Conservation (phyloP, 164 flowering plant species). For the Kingdonia uniflora region DNA sequence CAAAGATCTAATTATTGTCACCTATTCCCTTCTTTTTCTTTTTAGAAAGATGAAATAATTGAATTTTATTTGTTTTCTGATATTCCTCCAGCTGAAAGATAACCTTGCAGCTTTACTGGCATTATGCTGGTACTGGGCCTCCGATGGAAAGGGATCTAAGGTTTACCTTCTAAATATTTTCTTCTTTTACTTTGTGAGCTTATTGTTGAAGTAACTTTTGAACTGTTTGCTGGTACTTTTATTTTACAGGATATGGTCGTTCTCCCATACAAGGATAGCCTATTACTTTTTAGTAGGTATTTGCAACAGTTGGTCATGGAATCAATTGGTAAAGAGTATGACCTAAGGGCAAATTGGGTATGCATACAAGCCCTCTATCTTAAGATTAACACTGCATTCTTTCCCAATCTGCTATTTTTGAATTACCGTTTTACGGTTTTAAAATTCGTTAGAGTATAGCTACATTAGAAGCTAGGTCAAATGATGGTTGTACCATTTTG, state of each 20-base stretch:
- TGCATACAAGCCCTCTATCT: slow-evolving; percentile 4
- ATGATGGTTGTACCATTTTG: too few species aligned
- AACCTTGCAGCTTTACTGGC: slow-evolving; percentile 94
- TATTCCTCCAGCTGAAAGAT: slow-evolving; percentile 37
- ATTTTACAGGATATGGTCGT: slow-evolving; percentile 85
- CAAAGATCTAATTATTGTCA: too few species aligned
- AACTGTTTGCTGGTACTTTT: not conserved
- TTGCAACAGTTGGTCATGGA: slow-evolving; percentile 99
- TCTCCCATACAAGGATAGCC: slow-evolving; percentile 99
- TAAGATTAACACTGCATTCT: too few species aligned
- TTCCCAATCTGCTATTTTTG: too few species aligned
- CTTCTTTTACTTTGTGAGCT: slow-evolving; percentile 1
- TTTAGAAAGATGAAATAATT: too few species aligned
- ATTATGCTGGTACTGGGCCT: slow-evolving; percentile 91
- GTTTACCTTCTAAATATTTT: slow-evolving; percentile 20
- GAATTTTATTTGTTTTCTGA: not conserved
- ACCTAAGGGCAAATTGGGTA: slow-evolving; percentile 87
- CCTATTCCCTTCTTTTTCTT: too few species aligned
- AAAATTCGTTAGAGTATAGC: too few species aligned
- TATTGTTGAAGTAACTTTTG: not conserved
- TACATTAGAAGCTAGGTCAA: too few species aligned
- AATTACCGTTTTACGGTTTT: too few species aligned
- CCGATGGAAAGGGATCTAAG: slow-evolving; percentile 97
- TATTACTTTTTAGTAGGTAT: slow-evolving; percentile 88
- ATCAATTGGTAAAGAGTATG: slow-evolving; percentile 95